phyloP scores from a whole-genome alignment of 805 yeast species.

The Candida loeiensis region DNA sequence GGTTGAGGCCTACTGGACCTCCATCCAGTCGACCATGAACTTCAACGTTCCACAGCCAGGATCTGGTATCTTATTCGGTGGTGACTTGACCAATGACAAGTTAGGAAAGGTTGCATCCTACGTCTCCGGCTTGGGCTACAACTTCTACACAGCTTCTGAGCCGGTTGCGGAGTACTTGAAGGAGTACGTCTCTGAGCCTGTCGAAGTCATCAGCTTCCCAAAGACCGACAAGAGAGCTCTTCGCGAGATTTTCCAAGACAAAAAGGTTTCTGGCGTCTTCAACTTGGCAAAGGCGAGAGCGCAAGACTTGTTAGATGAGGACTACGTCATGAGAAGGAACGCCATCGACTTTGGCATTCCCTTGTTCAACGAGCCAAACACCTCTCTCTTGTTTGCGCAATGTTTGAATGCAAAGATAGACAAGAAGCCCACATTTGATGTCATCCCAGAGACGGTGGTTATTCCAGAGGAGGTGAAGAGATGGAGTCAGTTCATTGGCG shows the following conservation, averaged over 20 bases:
- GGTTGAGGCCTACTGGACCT: conserved; percentile 94
- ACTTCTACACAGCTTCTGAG: conserved; percentile 71
- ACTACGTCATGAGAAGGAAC: conserved; percentile 97
- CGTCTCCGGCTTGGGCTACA: conserved; percentile 73
- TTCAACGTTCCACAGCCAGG: conserved; percentile 92
- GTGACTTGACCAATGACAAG: conserved; percentile 71
- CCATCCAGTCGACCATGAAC: conserved; percentile 95
- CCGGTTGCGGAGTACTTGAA: conserved; percentile 69
- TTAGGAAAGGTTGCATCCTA: conserved; percentile 72
- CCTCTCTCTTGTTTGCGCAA: conserved; percentile 80
- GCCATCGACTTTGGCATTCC: conserved; percentile 98
- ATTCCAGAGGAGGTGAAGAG: conserved; percentile 86
- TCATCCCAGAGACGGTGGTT: conserved; percentile 38
- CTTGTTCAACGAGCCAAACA: conserved; percentile 93
- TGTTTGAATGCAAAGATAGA: conserved; percentile 71
- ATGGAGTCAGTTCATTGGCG: conserved; percentile 97
- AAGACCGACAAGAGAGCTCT: conserved; percentile 88
- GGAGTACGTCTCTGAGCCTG: conserved; percentile 42
- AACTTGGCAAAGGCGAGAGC: conserved; percentile 92
- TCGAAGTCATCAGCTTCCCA: conserved; percentile 82
- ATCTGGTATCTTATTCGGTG: conserved; percentile 87
- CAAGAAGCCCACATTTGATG: conserved; percentile 48
- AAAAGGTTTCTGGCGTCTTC: conserved; percentile 83
- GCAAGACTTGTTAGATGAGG: conserved; percentile 76
- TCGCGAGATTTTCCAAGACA: conserved; percentile 87